These are phyloP conservation scores for Pharus latifolius DNA, from an alignment of 176 grass and related monocot species.

Conservation along the genomic window DNA sequence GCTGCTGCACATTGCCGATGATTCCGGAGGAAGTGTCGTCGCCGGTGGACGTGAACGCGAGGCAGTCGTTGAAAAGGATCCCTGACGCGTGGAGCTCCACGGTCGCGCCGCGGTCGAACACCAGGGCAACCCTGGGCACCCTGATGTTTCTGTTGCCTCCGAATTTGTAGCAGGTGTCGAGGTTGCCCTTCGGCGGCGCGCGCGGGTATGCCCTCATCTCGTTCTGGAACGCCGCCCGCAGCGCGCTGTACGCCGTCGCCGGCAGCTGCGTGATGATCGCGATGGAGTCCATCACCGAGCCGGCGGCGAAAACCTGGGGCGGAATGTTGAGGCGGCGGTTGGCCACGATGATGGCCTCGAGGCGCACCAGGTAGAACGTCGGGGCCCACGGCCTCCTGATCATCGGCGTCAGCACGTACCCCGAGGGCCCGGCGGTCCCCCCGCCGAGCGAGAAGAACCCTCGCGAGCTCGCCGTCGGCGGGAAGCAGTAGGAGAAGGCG, in stretches of 20 bases:
- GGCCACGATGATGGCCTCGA: constrained; percentile 16
- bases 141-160: neutral
- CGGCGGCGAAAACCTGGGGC: constrained; percentile 12
- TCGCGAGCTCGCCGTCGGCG: constrained; percentile 8
- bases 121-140: constrained; percentile 7
- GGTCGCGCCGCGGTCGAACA: neutral
- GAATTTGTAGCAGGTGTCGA: constrained; percentile 27
- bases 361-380: constrained; percentile 31
- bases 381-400: constrained; percentile 26
- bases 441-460: constrained; percentile 33
- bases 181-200: neutral
- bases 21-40: neutral
- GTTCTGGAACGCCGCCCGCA: constrained; percentile 19
- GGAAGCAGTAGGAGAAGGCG: constrained; percentile 39
- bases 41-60: constrained; percentile 18
- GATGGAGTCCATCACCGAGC: constrained; percentile 37
- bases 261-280: constrained; percentile 34
- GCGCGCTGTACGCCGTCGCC: no score
- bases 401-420: neutral
- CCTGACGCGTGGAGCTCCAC: constrained; percentile 9
- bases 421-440: no score
- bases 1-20: constrained; percentile 49
- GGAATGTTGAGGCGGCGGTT: neutral
- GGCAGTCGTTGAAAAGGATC: constrained; percentile 29
- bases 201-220: constrained; percentile 6